Percentiles rank a stretch among this genome's conserved stretches.
Evolutionary conservation across 371 early-diverging fungal species (phyloP).

Genomic region (Mucor sp.): DNA sequence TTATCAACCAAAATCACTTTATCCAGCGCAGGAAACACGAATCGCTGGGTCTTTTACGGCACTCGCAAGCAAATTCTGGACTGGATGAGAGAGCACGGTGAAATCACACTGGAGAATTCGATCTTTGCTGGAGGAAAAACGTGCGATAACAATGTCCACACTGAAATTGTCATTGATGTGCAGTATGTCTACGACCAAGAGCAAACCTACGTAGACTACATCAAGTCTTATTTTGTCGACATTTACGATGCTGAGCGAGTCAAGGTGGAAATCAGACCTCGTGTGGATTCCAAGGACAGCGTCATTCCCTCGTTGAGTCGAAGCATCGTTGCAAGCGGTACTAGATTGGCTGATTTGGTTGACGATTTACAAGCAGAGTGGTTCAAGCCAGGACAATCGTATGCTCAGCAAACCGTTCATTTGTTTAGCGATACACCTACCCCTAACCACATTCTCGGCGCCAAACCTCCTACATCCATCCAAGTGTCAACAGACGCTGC

Average conservation of each 20-base stretch:
- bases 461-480: conserved; percentile 34
- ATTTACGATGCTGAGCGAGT: conserved; percentile 41
- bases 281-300: conserved; percentile 44
- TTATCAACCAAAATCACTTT: conserved; percentile 42
- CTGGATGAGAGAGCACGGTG: conserved; percentile 43
- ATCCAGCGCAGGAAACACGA: conserved; percentile 40
- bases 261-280: conserved; percentile 44
- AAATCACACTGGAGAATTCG: conserved; percentile 37
- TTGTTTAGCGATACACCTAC: conserved; percentile 38
- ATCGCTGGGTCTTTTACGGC: conserved; percentile 46
- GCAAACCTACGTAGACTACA: conserved; percentile 35
- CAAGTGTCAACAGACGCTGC: conserved; percentile 2
- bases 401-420: conserved; percentile 40
- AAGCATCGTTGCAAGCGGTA: conserved; percentile 32
- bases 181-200: conserved; percentile 38
- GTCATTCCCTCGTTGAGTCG: conserved; percentile 29
- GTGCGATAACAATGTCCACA: conserved; percentile 15
- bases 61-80: conserved; percentile 44
- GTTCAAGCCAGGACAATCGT: conserved; percentile 40
- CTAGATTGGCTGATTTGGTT: conserved; percentile 32
- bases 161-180: conserved; percentile 46
- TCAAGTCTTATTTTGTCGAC: conserved; percentile 42
- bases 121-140: conserved; percentile 24
- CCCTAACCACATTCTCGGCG: conserved; percentile 38
- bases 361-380: conserved; percentile 44